Percentiles rank a stretch among this genome's conserved stretches.
These are phyloP conservation scores for Zygosaccharomyces lentus DNA, from an alignment of 805 yeast species.

Conservation along the genomic window DNA sequence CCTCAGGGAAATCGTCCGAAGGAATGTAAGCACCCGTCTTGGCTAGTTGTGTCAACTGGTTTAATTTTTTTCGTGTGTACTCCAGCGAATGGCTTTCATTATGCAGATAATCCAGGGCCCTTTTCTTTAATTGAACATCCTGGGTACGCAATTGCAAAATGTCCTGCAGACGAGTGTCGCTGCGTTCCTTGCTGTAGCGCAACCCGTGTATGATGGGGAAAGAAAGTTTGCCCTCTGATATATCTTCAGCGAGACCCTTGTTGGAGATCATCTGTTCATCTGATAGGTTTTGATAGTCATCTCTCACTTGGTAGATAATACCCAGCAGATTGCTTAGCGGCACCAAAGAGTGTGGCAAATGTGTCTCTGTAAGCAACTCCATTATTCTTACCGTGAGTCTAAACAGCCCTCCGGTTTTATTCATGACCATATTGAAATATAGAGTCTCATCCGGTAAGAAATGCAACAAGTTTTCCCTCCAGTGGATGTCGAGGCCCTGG, in stretches of 20 bases:
- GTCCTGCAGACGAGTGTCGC: slow-evolving; percentile 39
- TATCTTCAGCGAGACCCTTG: slow-evolving; percentile 81
- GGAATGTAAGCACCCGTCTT: slow-evolving; percentile 25
- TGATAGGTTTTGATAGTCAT: slow-evolving; percentile 71
- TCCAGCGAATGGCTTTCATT: slow-evolving; percentile 30
- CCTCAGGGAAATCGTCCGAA: slow-evolving; percentile 8
- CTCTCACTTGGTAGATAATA: slow-evolving; percentile 76
- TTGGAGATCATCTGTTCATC: slow-evolving; percentile 44
- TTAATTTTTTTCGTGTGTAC: slow-evolving; percentile 21
- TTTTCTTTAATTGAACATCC: slow-evolving; percentile 46
- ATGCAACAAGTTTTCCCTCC: slow-evolving; percentile 60
- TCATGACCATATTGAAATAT: slow-evolving; percentile 75
- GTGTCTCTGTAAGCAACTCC: slow-evolving; percentile 35
- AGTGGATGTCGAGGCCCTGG: slow-evolving; percentile 82
- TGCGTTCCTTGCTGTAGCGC: slow-evolving; percentile 34
- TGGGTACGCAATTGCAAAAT: slow-evolving; percentile 52
- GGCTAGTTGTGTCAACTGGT: slow-evolving; percentile 20
- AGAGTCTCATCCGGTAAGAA: slow-evolving; percentile 56
- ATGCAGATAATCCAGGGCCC: slow-evolving; percentile 47
- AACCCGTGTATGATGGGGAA: slow-evolving; percentile 77
- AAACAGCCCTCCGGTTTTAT: slow-evolving; percentile 87
- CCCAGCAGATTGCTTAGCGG: slow-evolving; percentile 76
- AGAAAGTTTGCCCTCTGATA: slow-evolving; percentile 85
- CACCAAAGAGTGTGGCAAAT: slow-evolving; percentile 36
- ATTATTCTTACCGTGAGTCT: slow-evolving; percentile 67